These are phyloP conservation scores for Candida tetrigidarum DNA, from an alignment of 1,139 yeast species.

Conservation along the genomic window DNA sequence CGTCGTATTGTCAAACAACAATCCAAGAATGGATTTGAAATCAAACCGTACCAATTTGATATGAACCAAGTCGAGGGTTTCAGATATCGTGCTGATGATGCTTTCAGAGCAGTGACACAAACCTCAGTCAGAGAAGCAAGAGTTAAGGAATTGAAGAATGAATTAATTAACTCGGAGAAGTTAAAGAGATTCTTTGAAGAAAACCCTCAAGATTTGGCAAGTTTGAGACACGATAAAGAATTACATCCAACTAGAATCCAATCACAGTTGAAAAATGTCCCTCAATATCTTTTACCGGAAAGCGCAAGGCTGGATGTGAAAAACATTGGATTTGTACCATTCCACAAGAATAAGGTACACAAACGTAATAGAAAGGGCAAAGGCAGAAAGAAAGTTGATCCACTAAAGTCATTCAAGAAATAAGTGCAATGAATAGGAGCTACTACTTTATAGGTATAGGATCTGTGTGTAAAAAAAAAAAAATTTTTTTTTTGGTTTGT, in stretches of 20 bases:
- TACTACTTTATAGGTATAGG: too few species aligned
- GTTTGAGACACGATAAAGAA: slow-evolving; percentile 90
- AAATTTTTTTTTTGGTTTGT: too few species aligned
- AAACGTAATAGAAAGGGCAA: slow-evolving; percentile 44
- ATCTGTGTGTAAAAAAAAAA: too few species aligned
- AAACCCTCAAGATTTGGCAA: slow-evolving; percentile 92
- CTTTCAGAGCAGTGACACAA: slow-evolving; percentile 91
- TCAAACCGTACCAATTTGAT: slow-evolving; percentile 88
- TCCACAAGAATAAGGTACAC: slow-evolving; percentile 58
- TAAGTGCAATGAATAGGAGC: slow-evolving; percentile 12
- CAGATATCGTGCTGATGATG: slow-evolving; percentile 97
- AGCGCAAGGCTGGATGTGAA: slow-evolving; percentile 65
- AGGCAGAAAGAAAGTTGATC: slow-evolving; percentile 59
- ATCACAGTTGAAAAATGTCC: slow-evolving; percentile 87
- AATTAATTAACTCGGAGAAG: slow-evolving; percentile 85
- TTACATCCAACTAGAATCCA: slow-evolving; percentile 84
- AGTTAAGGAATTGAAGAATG: slow-evolving; percentile 85
- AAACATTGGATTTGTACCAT: slow-evolving; percentile 77
- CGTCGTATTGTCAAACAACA: slow-evolving; percentile 80
- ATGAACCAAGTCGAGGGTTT: slow-evolving; percentile 93
- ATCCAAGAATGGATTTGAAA: slow-evolving; percentile 69
- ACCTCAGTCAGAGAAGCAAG: slow-evolving; percentile 94
- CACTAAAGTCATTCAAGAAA: slow-evolving; percentile 57
- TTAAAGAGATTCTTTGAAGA: slow-evolving; percentile 95
- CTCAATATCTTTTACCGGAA: slow-evolving; percentile 88